Percentiles rank a stretch among this genome's conserved stretches.
Evolutionary conservation across 2,329 filamentous ascomycete species (phyloP).

Genomic region (Trichoderma arundinaceum): DNA sequence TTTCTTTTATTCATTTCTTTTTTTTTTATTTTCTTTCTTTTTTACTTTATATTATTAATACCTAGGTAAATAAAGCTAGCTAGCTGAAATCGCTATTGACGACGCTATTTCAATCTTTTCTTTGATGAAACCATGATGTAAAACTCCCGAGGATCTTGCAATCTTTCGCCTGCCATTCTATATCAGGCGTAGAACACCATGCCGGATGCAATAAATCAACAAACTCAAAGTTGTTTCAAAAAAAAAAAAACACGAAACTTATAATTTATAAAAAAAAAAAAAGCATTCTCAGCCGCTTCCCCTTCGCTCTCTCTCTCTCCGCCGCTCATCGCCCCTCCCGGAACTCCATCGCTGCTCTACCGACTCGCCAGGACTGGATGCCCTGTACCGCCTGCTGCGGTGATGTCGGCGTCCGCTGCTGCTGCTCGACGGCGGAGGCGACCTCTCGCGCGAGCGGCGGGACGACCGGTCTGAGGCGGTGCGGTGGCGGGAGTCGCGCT

Average conservation of each 20-base stretch:
- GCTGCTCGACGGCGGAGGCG: not conserved
- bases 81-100: slow-evolving; percentile 3
- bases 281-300: not conserved
- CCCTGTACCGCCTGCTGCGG: slow-evolving; percentile 12
- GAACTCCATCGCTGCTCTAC: not conserved
- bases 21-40: not conserved
- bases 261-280: not conserved
- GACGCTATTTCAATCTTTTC: slow-evolving; percentile 23
- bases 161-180: not conserved
- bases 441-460: slow-evolving; percentile 21
- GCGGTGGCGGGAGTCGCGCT: slow-evolving; percentile 12
- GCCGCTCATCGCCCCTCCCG: slow-evolving; percentile 5
- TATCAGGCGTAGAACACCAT: no score
- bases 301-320: slow-evolving; percentile 8
- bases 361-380: not conserved
- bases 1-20: not conserved
- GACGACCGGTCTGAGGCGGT: not conserved
- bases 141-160: not conserved
- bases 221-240: not conserved
- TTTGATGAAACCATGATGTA: not conserved
- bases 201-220: not conserved
- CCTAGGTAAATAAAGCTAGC: not conserved
- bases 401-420: not conserved
- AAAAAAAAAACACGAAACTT: not conserved
- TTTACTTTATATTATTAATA: slow-evolving; percentile 3